Base-by-base conservation (phyloP, 306 rosid genomes). In the Phaseolus lunatus region DNA sequence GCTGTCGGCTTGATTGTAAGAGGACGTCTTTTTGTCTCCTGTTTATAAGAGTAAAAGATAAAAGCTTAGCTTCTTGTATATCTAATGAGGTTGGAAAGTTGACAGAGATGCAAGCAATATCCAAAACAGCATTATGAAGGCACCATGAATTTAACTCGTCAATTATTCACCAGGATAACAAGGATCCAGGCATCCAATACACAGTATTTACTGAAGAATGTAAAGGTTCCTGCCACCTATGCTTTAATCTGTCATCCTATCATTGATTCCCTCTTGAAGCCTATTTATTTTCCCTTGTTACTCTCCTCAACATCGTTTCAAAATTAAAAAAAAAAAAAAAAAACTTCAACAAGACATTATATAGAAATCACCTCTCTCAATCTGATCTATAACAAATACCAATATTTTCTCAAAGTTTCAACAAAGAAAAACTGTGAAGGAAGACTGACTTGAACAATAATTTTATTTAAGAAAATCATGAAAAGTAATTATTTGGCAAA, bases 1-100 rank as follows among this genome's bases (percentile, higher is more conserved):
- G 96, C 73, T 31, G 96, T 89, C 84, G 86, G 61, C 84, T 89
- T 92, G 41, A 83, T 83, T 18, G 96, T 66, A 63, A 88, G 84
- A 43, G 97, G 92, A 65, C 97, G 89, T 71, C 91, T 88, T 80
- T 86, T 92, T 58, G 86, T 92, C 84, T 95, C 99, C 99, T 95
- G 86, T 79, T 82, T 35, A 41, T 43, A 74, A 73, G 29, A 82
- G 83, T 29, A 63, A 27, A 75, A 62, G 13, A 53, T 41, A 22
- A 66, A 70, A 72, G 15, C 59, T 50, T 44, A 61, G 80, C 69
- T 71, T 64, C 59, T 50, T 52, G 61, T 64, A 45, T 67, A n/a
- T 68, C 35, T 15, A 64, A 48, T 65, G 41, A 59, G 64, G 45
- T 72, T 70, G 65, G 78, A 20, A 57, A 80, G 47, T 37, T 7